Base-by-base conservation (phyloP, 768 basidiomycete species). In the Termitomyces sp. region DNA sequence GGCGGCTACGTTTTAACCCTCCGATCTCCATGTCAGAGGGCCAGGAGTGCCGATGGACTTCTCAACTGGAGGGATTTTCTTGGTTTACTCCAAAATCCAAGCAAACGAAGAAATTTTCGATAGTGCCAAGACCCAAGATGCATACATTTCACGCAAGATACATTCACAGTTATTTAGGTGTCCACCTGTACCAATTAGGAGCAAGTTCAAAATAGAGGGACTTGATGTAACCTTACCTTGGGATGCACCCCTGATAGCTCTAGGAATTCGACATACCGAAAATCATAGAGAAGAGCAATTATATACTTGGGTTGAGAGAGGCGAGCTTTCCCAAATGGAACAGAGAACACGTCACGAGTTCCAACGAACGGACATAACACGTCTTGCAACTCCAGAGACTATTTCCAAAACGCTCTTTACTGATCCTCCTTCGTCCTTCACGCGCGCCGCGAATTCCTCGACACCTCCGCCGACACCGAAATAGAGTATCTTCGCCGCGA, bases 381-480 rank as follows among this genome's bases (percentile, higher is more conserved):
- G 82, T 67, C 93, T 78, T 17, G 84, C 85, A 9, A 96, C 89
- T 0, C 93, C 93, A 1, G 68, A 71, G 31, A 72, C 79, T 59
- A 71, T 76, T 64, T 91, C 86, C 80, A 83, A 86, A 1, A 93
- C 80, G 2, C 75, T 79, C 61, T 80, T 75, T 1, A 85, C 81
- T 30, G 59, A 68, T 0, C 82, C 85, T 11, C 66, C 69, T 17
- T 66, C 62, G 30, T 65, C 69, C 58, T 79, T 71, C 2, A 93
- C 79, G 6, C 75, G 77, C 28, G 71, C 66, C n/a, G 83, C 68
- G 62, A 96, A 96, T 58, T 86, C 89, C 12, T 79, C 70, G 28
- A 95, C 73, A 7, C 94, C 91, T 0, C 96, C 95, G 1, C 94
- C 95, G 4, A 98, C 93, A 7, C 96, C 96, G 68, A 98, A 98